Evolutionary conservation across 768 basidiomycete genomes (phyloP).

Genomic region (Mrakia blollopis): DNA sequence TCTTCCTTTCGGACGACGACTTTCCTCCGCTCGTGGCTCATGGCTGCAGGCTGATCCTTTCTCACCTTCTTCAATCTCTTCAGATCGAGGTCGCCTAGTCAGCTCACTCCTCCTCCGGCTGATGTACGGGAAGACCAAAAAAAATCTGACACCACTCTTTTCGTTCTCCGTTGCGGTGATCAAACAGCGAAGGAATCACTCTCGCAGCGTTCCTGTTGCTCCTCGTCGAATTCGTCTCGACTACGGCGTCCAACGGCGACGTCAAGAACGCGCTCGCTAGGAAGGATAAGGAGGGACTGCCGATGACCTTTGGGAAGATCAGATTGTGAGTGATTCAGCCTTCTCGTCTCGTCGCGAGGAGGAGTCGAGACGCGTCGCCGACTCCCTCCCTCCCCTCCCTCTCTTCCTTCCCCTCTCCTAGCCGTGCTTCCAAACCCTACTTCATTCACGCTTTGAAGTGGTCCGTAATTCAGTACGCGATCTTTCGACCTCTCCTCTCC

Average conservation of each 20-base stretch:
- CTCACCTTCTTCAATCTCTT: too few species aligned
- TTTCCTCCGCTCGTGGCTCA: too few species aligned
- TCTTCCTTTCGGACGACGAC: too few species aligned
- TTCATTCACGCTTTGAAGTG: slow-evolving; percentile 51
- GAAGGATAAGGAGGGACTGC: slow-evolving; percentile 62
- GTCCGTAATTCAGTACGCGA: slow-evolving; percentile 82
- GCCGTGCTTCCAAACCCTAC: slow-evolving; percentile 27
- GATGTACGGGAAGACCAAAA: background rate
- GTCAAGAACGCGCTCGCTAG: slow-evolving; percentile 65
- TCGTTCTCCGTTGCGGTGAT: background rate
- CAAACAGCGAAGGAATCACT: slow-evolving; percentile 60
- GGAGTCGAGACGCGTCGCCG: background rate
- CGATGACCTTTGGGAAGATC: slow-evolving; percentile 10
- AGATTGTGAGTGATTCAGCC: background rate
- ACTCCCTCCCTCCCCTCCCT: background rate
- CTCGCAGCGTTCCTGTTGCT: slow-evolving; percentile 75
- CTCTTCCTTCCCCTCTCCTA: background rate
- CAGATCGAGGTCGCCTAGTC: background rate
- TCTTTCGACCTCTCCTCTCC: slow-evolving; percentile 62
- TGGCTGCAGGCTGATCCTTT: too few species aligned
- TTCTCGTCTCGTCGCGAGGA: background rate
- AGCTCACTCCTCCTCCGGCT: background rate
- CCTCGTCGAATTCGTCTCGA: slow-evolving; percentile 77
- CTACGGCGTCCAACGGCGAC: slow-evolving; percentile 60
- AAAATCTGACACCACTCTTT: background rate